These are phyloP conservation scores for Rutidosis leptorrhynchoides DNA, from an alignment of 129 eudicot species.

Conservation along the genomic window DNA sequence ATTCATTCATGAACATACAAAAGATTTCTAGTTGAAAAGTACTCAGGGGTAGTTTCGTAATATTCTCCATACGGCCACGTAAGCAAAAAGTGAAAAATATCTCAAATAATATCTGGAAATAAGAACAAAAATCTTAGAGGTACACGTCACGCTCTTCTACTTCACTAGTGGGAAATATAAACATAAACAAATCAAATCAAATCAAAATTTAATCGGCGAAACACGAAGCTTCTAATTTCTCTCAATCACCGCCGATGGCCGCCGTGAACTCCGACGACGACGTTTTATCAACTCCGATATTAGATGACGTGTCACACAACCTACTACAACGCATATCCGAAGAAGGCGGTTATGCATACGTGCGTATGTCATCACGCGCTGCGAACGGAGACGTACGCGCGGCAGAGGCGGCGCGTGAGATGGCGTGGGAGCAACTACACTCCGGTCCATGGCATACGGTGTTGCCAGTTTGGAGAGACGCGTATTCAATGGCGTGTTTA, in stretches of 20 bases:
- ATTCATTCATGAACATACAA: not conserved
- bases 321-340: constrained; percentile 55
- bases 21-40: not conserved
- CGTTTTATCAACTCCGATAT: constrained; percentile 47
- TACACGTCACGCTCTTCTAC: constrained; percentile 37
- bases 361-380: constrained; percentile 55
- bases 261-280: constrained; percentile 14
- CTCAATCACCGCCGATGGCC: constrained; percentile 43
- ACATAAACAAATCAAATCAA: too few relatives aligned
- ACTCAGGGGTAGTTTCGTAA: not conserved
- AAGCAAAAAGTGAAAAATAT: constrained; percentile 26
- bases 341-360: constrained; percentile 87
- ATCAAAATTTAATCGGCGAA: constrained; percentile 15
- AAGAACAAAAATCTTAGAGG: constrained; percentile 13
- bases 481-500: constrained; percentile 89
- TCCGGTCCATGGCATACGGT: constrained; percentile 97
- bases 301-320: constrained; percentile 30
- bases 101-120: constrained; percentile 31
- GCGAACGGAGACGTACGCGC: constrained; percentile 66
- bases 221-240: constrained; percentile 18
- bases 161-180: constrained; percentile 19
- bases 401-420: constrained; percentile 96
- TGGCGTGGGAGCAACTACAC: constrained; percentile 99
- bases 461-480: constrained; percentile 86
- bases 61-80: not conserved